Conservation (phyloP, 2,329 filamentous ascomycete genomes). For the Paecilomyces sp. region DNA sequence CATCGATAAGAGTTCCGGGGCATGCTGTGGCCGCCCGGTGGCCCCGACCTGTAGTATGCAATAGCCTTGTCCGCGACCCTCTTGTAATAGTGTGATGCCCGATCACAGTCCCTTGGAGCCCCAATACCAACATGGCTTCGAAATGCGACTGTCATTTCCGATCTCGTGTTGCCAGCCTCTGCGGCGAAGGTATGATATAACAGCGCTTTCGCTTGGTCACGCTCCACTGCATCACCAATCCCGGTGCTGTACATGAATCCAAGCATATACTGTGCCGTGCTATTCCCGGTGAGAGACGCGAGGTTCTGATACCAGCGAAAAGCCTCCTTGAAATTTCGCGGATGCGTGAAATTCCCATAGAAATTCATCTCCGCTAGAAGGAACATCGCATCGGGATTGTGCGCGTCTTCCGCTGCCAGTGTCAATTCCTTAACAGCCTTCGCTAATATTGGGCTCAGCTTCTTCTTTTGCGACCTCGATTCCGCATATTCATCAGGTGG, state of each 20-base stretch:
- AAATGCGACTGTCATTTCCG: slow-evolving; percentile 90
- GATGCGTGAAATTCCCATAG: slow-evolving; percentile 86
- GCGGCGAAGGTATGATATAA: slow-evolving; percentile 94
- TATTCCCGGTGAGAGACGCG: slow-evolving; percentile 71
- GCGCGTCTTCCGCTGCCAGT: slow-evolving; percentile 47
- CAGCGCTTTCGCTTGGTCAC: slow-evolving; percentile 84
- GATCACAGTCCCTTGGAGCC: slow-evolving; percentile 76
- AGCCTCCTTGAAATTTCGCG: slow-evolving; percentile 69
- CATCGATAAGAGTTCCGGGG: slow-evolving; percentile 73
- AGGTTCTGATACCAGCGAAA: slow-evolving; percentile 77
- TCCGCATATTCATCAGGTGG: slow-evolving; percentile 37
- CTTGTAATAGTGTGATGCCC: slow-evolving; percentile 83
- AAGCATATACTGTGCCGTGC: slow-evolving; percentile 90
- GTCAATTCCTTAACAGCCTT: slow-evolving; percentile 54
- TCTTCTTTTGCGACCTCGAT: slow-evolving; percentile 27
- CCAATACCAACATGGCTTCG: slow-evolving; percentile 80
- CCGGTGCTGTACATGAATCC: slow-evolving; percentile 95
- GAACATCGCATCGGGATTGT: slow-evolving; percentile 72
- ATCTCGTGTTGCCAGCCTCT: slow-evolving; percentile 69
- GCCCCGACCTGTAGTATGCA: slow-evolving; percentile 77
- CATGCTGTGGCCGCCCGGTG: slow-evolving; percentile 77
- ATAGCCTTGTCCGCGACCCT: slow-evolving; percentile 90
- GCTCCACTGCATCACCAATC: slow-evolving; percentile 69
- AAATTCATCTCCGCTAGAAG: slow-evolving; percentile 93
- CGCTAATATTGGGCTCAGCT: slow-evolving; percentile 37